Evolutionary conservation across 441 rosid genomes (phyloP).

Genomic region (Pelargonium cotyledonis): DNA sequence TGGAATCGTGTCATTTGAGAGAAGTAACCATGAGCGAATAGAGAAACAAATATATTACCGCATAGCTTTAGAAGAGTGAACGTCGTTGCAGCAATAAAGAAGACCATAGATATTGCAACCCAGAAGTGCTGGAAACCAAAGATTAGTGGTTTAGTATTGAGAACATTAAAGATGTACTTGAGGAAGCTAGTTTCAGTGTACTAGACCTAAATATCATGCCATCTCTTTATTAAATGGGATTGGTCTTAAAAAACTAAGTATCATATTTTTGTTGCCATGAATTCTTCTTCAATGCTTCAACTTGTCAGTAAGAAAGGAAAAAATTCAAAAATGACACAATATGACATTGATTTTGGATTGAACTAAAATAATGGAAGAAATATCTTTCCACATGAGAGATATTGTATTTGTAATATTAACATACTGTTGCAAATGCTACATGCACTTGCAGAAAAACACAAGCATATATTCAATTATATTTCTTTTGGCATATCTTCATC

Average conservation of each 20-base stretch:
- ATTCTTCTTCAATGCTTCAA: background rate
- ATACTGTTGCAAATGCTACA: background rate
- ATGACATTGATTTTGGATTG: background rate
- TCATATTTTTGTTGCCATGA: background rate
- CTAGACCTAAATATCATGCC: background rate
- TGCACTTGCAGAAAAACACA: background rate
- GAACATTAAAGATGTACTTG: background rate
- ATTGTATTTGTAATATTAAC: background rate
- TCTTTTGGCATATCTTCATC: background rate
- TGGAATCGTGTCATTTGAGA: too few species aligned
- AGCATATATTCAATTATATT: background rate
- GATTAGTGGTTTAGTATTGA: background rate
- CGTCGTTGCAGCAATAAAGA: constrained; percentile 82
- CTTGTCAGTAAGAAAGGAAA: background rate
- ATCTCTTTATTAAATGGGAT: background rate
- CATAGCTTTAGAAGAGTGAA: constrained; percentile 83
- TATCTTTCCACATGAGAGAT: background rate
- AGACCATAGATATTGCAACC: constrained; percentile 97
- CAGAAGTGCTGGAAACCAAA: constrained; percentile 71
- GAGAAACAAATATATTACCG: constrained; percentile 45
- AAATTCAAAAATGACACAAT: background rate
- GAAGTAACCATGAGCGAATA: background rate
- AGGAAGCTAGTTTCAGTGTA: background rate
- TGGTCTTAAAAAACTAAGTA: background rate
- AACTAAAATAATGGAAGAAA: background rate